A percentile compares a stretch with the other conserved stretches of the same genome.
Evolutionary conservation across 306 rosid species (phyloP).

Genomic region (Rosa persica): DNA sequence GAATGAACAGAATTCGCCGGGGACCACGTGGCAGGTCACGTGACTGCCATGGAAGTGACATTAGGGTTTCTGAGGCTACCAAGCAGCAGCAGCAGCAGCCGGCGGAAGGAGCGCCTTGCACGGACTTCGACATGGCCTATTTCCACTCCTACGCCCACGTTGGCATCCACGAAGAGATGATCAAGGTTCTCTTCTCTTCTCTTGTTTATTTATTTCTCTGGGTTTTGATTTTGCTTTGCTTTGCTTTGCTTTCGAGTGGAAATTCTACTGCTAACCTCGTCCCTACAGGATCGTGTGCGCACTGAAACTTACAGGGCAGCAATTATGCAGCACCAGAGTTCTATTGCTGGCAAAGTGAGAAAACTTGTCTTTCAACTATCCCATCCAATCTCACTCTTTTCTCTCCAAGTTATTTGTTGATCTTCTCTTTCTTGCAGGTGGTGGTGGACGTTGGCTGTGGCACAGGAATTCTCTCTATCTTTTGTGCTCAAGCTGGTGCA

Average conservation of each 20-base stretch:
- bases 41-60: conserved; percentile 23
- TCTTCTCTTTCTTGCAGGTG: conserved; percentile 45
- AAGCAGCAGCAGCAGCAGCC: conserved; percentile 19
- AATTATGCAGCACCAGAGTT: conserved; percentile 78
- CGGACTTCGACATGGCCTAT: conserved; percentile 92
- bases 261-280: too few relatives aligned
- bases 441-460: conserved; percentile 99
- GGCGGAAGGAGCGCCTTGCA: conserved; percentile 50
- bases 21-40: conserved; percentile 62
- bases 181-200: conserved; percentile 77
- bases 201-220: neutral
- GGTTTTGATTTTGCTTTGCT: neutral
- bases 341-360: conserved; percentile 81
- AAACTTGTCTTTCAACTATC: neutral
- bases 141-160: conserved; percentile 93
- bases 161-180: conserved; percentile 97
- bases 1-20: conserved; percentile 55
- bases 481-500: conserved; percentile 98
- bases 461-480: conserved; percentile 92
- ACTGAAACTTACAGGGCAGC: conserved; percentile 86
- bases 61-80: conserved; percentile 70
- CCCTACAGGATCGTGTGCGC: conserved; percentile 83
- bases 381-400: too few relatives aligned
- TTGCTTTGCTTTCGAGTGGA: neutral
- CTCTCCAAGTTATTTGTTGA: neutral